These are phyloP conservation scores for Dryas drummondii DNA, from an alignment of 306 rosid species.

Conservation along the genomic window DNA sequence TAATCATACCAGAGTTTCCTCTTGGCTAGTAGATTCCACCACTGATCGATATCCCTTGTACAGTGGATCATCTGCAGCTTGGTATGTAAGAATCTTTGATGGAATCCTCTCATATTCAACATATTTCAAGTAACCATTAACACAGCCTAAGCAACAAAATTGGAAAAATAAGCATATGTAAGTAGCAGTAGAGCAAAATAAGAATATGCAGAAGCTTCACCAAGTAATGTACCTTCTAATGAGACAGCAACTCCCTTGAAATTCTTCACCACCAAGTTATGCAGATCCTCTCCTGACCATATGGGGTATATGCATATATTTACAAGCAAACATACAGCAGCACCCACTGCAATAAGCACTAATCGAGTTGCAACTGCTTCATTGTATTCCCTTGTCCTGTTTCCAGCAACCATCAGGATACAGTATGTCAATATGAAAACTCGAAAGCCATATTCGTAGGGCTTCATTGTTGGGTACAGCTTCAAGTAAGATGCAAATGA, in stretches of 20 bases:
- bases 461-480: constrained; percentile 63
- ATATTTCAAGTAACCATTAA: constrained; percentile 53
- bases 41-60: constrained; percentile 59
- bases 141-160: constrained; percentile 43
- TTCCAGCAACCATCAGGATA: constrained; percentile 63
- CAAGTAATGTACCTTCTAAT: constrained; percentile 47
- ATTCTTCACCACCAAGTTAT: constrained; percentile 59
- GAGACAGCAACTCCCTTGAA: constrained; percentile 59
- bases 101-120: constrained; percentile 58
- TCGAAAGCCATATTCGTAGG: constrained; percentile 70
- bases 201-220: not conserved
- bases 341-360: constrained; percentile 60
- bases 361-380: constrained; percentile 41
- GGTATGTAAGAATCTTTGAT: constrained; percentile 55
- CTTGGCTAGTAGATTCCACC: constrained; percentile 59
- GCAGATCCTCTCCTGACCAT: constrained; percentile 83
- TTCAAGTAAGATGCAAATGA: constrained; percentile 45
- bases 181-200: not conserved
- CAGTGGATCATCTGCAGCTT: constrained; percentile 68
- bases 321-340: constrained; percentile 48
- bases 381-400: constrained; percentile 28
- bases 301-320: constrained; percentile 63
- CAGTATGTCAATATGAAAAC: constrained; percentile 69
- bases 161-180: not conserved
- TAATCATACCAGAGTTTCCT: constrained; percentile 58